Conservation (phyloP, 257 asterid genomes). For the Fraxinus americana region DNA sequence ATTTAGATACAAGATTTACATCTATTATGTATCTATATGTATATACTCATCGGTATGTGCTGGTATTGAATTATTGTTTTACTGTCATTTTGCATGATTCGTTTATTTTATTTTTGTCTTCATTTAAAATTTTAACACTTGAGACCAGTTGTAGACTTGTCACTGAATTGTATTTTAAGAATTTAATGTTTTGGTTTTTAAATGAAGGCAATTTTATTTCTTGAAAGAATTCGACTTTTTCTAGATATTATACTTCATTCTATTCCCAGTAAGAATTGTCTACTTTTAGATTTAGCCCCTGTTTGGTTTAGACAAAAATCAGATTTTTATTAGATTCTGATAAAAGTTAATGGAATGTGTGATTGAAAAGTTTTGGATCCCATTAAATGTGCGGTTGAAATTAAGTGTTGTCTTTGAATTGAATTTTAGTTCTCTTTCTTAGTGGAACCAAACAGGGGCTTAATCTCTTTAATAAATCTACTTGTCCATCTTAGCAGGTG, state of each 20-base stretch:
- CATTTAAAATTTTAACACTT: neutral
- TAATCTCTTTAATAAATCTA: neutral
- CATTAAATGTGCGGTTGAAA: too few relatives aligned
- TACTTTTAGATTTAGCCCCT: neutral
- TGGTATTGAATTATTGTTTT: neutral
- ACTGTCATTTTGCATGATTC: neutral
- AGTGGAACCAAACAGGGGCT: too few relatives aligned
- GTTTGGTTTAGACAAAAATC: too few relatives aligned
- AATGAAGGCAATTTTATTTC: neutral
- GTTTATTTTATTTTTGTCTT: neutral
- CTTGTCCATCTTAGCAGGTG: slow-evolving; percentile 9
- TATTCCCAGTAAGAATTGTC: neutral
- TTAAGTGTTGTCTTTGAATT: too few relatives aligned
- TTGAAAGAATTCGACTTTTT: neutral
- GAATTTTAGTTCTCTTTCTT: too few relatives aligned
- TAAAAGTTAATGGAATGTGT: too few relatives aligned
- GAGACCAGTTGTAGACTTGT: neutral
- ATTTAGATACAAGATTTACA: neutral
- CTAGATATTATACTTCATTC: neutral
- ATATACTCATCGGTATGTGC: neutral
- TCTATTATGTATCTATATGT: neutral
- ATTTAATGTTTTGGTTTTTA: neutral
- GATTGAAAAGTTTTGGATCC: too few relatives aligned
- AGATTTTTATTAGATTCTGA: too few relatives aligned
- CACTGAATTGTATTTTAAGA: neutral